Evolutionary conservation across 2,329 filamentous ascomycete genomes (phyloP).

Genomic region (Colletotrichum musae): DNA sequence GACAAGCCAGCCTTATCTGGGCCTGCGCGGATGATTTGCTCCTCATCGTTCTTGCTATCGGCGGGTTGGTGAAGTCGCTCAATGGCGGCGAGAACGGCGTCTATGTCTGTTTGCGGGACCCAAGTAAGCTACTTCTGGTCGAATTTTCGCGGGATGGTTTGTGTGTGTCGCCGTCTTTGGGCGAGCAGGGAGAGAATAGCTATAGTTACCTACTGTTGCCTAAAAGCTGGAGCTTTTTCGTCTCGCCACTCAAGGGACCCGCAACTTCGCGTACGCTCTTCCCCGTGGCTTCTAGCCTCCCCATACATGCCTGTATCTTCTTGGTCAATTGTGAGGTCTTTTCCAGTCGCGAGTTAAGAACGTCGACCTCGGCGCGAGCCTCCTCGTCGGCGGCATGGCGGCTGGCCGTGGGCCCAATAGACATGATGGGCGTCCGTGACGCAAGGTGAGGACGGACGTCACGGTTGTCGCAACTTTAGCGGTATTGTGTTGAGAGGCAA

Average conservation of each 20-base stretch:
- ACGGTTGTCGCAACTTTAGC: constrained; percentile 1
- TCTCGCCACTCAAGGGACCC: constrained; percentile 93
- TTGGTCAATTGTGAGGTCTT: constrained; percentile 95
- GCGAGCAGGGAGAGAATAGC: not conserved
- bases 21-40: constrained; percentile 90
- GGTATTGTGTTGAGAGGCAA: not conserved
- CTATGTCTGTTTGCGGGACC: constrained; percentile 74
- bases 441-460: not conserved
- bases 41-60: constrained; percentile 92
- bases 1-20: constrained; percentile 85
- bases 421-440: constrained; percentile 57
- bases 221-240: constrained; percentile 88
- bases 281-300: constrained; percentile 87
- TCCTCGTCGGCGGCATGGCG: constrained; percentile 74
- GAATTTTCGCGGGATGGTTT: too few species aligned
- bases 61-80: constrained; percentile 91
- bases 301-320: constrained; percentile 92
- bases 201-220: constrained; percentile 75
- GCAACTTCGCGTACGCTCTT: constrained; percentile 93
- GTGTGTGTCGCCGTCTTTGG: not conserved
- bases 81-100: constrained; percentile 87
- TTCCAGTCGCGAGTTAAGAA: constrained; percentile 81
- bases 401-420: constrained; percentile 62
- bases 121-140: not conserved
- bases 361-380: constrained; percentile 78